Percentiles rank a stretch among this genome's conserved stretches.
These are phyloP conservation scores for Monosporozyma solicola DNA, from an alignment of 805 yeast species.

Conservation along the genomic window DNA sequence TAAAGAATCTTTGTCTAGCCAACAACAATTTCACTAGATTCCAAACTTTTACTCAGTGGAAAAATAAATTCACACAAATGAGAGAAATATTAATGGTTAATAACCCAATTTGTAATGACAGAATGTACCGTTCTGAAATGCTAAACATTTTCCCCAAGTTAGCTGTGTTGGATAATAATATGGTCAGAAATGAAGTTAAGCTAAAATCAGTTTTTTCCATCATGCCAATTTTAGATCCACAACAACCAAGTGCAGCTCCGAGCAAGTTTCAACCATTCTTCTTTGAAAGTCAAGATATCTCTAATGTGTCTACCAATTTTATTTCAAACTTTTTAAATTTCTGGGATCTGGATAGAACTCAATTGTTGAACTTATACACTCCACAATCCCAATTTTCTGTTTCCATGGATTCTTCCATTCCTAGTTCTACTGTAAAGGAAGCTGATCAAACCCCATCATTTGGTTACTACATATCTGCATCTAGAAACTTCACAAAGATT, in stretches of 20 bases:
- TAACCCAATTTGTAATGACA: constrained; percentile 56
- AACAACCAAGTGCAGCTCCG: constrained; percentile 29
- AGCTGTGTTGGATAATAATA: constrained; percentile 65
- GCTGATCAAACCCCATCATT: constrained; percentile 38
- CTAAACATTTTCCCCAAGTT: constrained; percentile 69
- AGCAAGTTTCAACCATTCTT: constrained; percentile 56
- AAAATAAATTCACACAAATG: constrained; percentile 59
- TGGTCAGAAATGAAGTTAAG: constrained; percentile 66
- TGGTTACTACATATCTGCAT: constrained; percentile 60
- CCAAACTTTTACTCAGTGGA: constrained; percentile 62
- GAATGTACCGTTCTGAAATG: constrained; percentile 50
- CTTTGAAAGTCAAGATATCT: constrained; percentile 70
- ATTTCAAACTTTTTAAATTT: constrained; percentile 62
- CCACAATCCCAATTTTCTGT: constrained; percentile 78
- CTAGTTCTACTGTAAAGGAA: constrained; percentile 34
- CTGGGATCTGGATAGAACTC: constrained; percentile 74
- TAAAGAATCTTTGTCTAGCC: constrained; percentile 72
- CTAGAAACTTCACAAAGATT: constrained; percentile 72
- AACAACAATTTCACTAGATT: constrained; percentile 58
- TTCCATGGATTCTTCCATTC: constrained; percentile 65
- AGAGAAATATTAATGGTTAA: constrained; percentile 69
- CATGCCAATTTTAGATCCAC: constrained; percentile 20
- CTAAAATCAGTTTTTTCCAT: constrained; percentile 38
- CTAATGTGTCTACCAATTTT: constrained; percentile 63
- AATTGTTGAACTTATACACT: constrained; percentile 65